A percentile compares a stretch with the other conserved stretches of the same genome.
Evolutionary conservation across 495 filamentous ascomycete species (phyloP).

Genomic region (Neurospora sublineolata): DNA sequence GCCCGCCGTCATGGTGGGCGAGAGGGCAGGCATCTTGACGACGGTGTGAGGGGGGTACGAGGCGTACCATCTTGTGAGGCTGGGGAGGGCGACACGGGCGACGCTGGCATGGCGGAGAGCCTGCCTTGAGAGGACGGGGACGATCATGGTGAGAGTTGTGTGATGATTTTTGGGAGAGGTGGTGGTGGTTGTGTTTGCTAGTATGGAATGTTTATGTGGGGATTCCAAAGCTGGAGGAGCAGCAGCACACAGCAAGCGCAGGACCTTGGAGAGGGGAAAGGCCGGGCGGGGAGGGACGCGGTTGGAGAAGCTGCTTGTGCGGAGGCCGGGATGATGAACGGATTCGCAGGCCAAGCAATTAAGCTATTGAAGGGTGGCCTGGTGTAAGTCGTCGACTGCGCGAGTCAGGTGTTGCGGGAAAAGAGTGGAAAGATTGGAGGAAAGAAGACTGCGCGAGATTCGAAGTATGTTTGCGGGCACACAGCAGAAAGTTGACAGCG

Average conservation of each 20-base stretch:
- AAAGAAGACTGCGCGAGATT: background rate
- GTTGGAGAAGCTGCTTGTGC: background rate
- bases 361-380: background rate
- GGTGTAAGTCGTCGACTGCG: background rate
- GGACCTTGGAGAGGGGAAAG: background rate
- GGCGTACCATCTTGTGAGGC: slow-evolving; percentile 47
- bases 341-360: background rate
- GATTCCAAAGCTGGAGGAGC: background rate
- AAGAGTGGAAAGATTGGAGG: background rate
- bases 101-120: slow-evolving; percentile 34
- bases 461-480: background rate
- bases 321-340: background rate
- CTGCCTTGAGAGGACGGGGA: slow-evolving; percentile 42
- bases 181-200: background rate
- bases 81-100: slow-evolving; percentile 31
- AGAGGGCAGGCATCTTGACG: slow-evolving; percentile 96
- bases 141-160: slow-evolving; percentile 36
- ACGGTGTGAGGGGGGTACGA: slow-evolving; percentile 84
- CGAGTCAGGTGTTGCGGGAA: background rate
- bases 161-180: background rate
- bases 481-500: background rate
- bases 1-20: slow-evolving; percentile 92
- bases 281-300: background rate
- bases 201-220: background rate
- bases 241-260: background rate